A percentile compares a stretch with the other conserved stretches of the same genome.
phyloP scores from a whole-genome alignment of 1,284 basidiomycete species.

The Melampsora abietis-canadensis region DNA sequence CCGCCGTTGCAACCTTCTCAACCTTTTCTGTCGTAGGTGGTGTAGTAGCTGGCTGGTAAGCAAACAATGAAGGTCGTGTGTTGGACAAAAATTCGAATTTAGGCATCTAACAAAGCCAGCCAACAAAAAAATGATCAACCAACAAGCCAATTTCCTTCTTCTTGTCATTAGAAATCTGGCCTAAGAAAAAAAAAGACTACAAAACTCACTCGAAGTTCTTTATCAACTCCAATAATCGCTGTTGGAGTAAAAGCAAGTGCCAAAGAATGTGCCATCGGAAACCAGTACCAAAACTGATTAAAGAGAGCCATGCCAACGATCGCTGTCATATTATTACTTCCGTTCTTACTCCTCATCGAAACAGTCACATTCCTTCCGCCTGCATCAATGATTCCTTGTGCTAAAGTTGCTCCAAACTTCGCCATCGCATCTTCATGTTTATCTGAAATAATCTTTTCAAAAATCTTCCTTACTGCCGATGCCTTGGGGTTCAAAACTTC shows the following conservation, averaged over 20 bases:
- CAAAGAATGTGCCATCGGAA: constrained; percentile 88
- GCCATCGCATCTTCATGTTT: constrained; percentile 98
- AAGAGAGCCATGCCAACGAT: constrained; percentile 94
- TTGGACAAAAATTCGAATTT: constrained; percentile 86
- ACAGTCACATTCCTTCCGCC: constrained; percentile 93
- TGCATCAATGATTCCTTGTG: constrained; percentile 92
- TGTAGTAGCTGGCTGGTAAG: constrained; percentile 77
- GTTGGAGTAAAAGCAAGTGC: constrained; percentile 89
- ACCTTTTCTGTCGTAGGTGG: constrained; percentile 85
- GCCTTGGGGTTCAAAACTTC: constrained; percentile 80
- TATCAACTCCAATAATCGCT: constrained; percentile 82
- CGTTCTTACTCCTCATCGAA: constrained; percentile 82
- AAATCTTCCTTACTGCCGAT: constrained; percentile 72
- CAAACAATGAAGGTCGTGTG: constrained; percentile 65
- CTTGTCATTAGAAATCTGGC: too few relatives aligned
- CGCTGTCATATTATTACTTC: constrained; percentile 81
- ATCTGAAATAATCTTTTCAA: constrained; percentile 81
- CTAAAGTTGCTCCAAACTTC: constrained; percentile 87
- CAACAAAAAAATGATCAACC: constrained; percentile 14
- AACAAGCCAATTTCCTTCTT: constrained; percentile 5
- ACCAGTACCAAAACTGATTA: constrained; percentile 99
- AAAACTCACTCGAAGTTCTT: constrained; percentile 68
- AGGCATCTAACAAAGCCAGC: constrained; percentile 63
- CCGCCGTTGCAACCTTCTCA: constrained; percentile 82
- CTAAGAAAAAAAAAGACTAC: not conserved